Conservation (phyloP, 148 eudicot species). For the Rhododendron ovatum region DNA sequence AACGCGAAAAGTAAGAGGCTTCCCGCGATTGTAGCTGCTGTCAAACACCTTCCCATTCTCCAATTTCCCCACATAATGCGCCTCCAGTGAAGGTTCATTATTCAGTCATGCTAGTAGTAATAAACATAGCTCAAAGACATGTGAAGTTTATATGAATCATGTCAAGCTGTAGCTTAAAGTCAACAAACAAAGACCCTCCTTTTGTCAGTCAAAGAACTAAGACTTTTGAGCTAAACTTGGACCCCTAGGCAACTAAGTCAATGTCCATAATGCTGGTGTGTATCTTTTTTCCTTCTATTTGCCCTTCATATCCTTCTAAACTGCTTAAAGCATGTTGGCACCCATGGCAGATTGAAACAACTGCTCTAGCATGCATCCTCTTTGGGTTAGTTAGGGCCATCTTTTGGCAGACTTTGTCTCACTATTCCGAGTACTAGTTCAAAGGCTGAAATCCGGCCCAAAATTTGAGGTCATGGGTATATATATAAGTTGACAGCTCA, state of each 20-base stretch:
- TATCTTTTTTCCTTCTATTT: neutral
- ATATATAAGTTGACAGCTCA: neutral
- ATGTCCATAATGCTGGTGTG: neutral
- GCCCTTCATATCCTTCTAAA: neutral
- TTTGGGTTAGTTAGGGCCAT: neutral
- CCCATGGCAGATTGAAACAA: neutral
- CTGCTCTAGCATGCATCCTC: neutral
- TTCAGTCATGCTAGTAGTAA: neutral
- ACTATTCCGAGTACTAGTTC: neutral
- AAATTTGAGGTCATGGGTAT: neutral
- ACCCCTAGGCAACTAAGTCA: neutral
- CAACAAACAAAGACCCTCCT: neutral
- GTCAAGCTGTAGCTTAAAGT: neutral
- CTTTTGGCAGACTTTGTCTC: neutral
- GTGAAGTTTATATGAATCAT: neutral
- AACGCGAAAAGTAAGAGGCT: constrained; percentile 82
- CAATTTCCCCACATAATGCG: constrained; percentile 81
- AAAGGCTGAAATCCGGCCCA: neutral
- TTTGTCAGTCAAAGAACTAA: neutral
- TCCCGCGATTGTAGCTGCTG: constrained; percentile 85
- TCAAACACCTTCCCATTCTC: constrained; percentile 81
- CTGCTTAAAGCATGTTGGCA: neutral
- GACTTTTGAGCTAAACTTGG: neutral
- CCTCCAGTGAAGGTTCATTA: constrained; percentile 29
- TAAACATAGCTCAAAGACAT: neutral